Base-by-base conservation (phyloP, 768 basidiomycete species). In the Termitomyces sp. region DNA sequence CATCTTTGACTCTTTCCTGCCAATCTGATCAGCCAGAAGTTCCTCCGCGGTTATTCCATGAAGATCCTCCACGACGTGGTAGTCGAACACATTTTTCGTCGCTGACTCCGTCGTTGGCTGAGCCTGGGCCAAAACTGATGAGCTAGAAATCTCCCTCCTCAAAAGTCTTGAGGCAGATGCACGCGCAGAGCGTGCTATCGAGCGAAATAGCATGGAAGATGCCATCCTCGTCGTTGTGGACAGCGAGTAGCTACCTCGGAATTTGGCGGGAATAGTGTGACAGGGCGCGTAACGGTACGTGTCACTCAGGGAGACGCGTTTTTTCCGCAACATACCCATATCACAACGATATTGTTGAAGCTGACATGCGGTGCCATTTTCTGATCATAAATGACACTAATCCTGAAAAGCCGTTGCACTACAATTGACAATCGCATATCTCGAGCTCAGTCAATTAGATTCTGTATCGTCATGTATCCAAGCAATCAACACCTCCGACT, bases 21-120 rank as follows among this genome's bases (percentile, higher is more conserved):
- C 81, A 77, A 13, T 82, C 82, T 0, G 84, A 70, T 94, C 93
- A 49, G 81, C 77, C 58, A 98, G 72, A 66, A 97, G 89, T 58
- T 96, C 87, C 10, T 84, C 73, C 1, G 92, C 90, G 58, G 80
- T 75, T 78, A 94, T 78, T 40, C 85, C 84, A 62, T 94, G 92
- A 56, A 94, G 72, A 73, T 93, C 93, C 72, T 94, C 92, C 49
- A 92, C 90, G 14, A 84, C 78, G 57, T 91, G 87, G 50, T 83
- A 83, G 53, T 87, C 84, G 65, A 85, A 82, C 2, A 77, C 77
- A 62, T 74, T 79, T 74, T 77, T 83, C 35, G 66, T 65, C 49
- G 66, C 70, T 8, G 64, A 64, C 36, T 72, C 69, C 36, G 69
- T 58, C 9, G 68, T 49, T 57, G 55, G 58, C 62, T 77, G 67